phyloP scores from a whole-genome alignment of 345 rosid genomes.

The Hibiscus tridactylites region DNA sequence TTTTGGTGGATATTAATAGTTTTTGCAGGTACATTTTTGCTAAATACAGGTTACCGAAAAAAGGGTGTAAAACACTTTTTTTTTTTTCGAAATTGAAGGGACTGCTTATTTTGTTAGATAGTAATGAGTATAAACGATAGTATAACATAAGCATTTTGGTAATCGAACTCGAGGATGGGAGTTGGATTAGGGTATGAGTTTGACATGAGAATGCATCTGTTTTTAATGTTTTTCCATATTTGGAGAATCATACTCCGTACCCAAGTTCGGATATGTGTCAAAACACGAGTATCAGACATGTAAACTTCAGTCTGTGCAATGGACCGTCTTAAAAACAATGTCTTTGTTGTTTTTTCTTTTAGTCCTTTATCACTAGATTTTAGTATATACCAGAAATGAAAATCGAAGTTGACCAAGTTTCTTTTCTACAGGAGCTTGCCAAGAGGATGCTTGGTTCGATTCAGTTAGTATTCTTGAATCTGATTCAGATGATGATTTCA shows the following conservation, averaged over 20 bases:
- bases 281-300: no score
- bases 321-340: neutral
- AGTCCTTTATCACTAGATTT: neutral
- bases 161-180: neutral
- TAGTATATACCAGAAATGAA: neutral
- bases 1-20: neutral
- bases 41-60: neutral
- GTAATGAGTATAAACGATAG: neutral
- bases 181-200: no score
- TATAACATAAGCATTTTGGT: neutral
- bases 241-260: neutral
- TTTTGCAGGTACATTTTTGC: neutral
- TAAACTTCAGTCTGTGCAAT: neutral
- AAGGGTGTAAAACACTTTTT: neutral
- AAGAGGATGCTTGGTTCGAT: slow-evolving; percentile 80
- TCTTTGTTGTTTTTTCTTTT: neutral
- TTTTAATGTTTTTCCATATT: neutral
- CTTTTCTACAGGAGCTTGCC: slow-evolving; percentile 36
- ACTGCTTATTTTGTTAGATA: neutral
- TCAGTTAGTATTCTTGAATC: slow-evolving; percentile 73
- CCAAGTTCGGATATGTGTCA: neutral
- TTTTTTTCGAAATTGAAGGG: neutral
- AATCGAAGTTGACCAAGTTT: neutral
- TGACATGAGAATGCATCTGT: no score
- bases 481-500: slow-evolving; percentile 80